Evolutionary conservation across 257 asterid genomes (phyloP), one percentile per base, ranked within the genome.

Genomic region (Nicotiana tomentosiformis): DNA sequence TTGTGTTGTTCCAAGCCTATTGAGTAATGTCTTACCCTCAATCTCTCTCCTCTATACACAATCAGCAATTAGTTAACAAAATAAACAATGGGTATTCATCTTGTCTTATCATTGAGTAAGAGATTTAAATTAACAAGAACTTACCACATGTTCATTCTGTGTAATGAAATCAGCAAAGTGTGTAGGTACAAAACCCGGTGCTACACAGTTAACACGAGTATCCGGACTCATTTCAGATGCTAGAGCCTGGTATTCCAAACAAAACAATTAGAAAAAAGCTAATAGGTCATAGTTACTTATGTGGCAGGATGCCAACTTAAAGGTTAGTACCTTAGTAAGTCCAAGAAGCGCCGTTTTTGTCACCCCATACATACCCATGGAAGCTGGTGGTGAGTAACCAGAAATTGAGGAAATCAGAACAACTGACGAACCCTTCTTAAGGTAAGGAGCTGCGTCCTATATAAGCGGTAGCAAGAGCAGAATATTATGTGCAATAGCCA

Each of bases 101-200:
- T 10, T 6, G 4, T 14, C 1, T 23, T 43, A 4, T 10, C 32
- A 43, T 43, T 6, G 78, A 70, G 18, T 5, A 72, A 43, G 18
- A 69, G 58, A 43, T 11, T 11, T 5, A 23, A 12, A 23, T 70
- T 10, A 79, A 79, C 17, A 37, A 79, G n/a, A 58, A 79, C 92
- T 87, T 89, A 93, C 99, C 85, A 84, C 87, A 61, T 85, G 66
- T 18, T 89, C 89, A 64, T 91, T 83, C 7, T 72, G 10, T 18
- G 91, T 90, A 10, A 96, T 88, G 62, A 77, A 90, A 57, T 89
- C 85, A 23, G 99, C 96, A 85, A 94, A 93, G 80, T 92, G 84
- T 26, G 99, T 94, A 11, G 98, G 99, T 56, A 96, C 99, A 84
- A 94, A 94, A 78, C 99, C 99, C 61, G 98, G 99, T 9, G 99